These are phyloP conservation scores for Cucurbita pepo DNA, from an alignment of 306 rosid genomes.

Conservation along the genomic window DNA sequence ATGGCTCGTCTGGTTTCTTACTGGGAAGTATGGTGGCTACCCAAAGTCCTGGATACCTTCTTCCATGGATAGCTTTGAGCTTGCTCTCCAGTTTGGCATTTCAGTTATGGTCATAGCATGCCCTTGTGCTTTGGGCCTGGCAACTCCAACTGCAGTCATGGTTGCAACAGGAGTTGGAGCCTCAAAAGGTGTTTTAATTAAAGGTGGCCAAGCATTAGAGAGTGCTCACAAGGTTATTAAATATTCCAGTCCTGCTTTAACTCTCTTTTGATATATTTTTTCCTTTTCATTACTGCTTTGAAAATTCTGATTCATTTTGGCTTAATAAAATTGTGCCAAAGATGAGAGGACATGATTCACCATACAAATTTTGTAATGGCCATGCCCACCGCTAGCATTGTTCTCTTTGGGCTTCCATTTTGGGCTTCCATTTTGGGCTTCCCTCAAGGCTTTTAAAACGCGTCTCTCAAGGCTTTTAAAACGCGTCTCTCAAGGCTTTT, in stretches of 20 bases:
- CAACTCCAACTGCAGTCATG: constrained; percentile 91
- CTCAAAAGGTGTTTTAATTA: constrained; percentile 71
- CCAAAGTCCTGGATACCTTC: constrained; percentile 72
- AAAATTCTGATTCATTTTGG: not conserved
- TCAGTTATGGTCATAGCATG: constrained; percentile 88
- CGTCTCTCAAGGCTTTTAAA: no score
- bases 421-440: no score
- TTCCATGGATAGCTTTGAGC: constrained; percentile 58
- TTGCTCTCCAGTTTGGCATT: constrained; percentile 79
- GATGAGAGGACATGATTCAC: not conserved
- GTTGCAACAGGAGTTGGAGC: constrained; percentile 95
- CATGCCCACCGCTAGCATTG: no score
- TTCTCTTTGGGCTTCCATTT: no score
- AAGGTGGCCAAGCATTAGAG: constrained; percentile 86
- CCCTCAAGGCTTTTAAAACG: no score
- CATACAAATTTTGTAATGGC: not conserved
- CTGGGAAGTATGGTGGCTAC: constrained; percentile 47
- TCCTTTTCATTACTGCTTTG: not conserved
- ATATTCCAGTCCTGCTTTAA: not conserved
- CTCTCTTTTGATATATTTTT: not conserved
- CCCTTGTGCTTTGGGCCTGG: constrained; percentile 90
- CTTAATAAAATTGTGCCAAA: not conserved
- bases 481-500: no score
- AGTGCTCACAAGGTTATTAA: constrained; percentile 65
- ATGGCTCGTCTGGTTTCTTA: constrained; percentile 65